Percentiles rank a stretch among this genome's conserved stretches.
phyloP scores from a whole-genome alignment of 2,329 filamentous ascomycete species.

The Claviceps sp. region DNA sequence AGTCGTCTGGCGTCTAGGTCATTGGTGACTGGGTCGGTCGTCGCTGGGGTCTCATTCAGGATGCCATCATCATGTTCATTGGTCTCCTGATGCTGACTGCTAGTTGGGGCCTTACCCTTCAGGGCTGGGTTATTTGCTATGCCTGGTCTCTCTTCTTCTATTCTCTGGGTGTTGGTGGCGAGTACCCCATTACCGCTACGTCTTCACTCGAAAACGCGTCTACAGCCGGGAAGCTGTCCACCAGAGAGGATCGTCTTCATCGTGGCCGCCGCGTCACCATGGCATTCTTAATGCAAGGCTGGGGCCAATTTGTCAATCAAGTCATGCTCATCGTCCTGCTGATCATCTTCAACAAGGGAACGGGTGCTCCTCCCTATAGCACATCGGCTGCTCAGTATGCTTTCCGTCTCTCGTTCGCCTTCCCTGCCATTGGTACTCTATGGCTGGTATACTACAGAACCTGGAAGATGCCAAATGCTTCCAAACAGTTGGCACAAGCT shows the following conservation, averaged over 20 bases:
- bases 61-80: slow-evolving; percentile 84
- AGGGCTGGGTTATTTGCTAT: slow-evolving; percentile 97
- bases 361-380: slow-evolving; percentile 64
- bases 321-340: slow-evolving; percentile 75
- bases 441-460: slow-evolving; percentile 95
- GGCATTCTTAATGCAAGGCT: slow-evolving; percentile 96
- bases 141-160: slow-evolving; percentile 84
- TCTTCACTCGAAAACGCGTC: slow-evolving; percentile 88
- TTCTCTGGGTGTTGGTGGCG: slow-evolving; percentile 56
- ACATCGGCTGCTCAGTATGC: slow-evolving; percentile 71
- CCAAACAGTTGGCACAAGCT: slow-evolving; percentile 64
- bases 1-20: slow-evolving; percentile 21
- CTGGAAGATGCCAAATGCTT: slow-evolving; percentile 85
- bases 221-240: slow-evolving; percentile 75
- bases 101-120: slow-evolving; percentile 72
- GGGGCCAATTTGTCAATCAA: slow-evolving; percentile 95
- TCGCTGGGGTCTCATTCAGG: slow-evolving; percentile 90
- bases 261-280: slow-evolving; percentile 91
- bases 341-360: slow-evolving; percentile 73
- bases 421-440: slow-evolving; percentile 78
- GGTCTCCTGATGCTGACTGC: slow-evolving; percentile 86
- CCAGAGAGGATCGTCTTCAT: slow-evolving; percentile 84
- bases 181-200: slow-evolving; percentile 94
- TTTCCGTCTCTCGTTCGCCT: slow-evolving; percentile 83
- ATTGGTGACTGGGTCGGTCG: slow-evolving; percentile 68